Evolutionary conservation across 306 rosid species (phyloP).

Genomic region (Vigna unguiculata): DNA sequence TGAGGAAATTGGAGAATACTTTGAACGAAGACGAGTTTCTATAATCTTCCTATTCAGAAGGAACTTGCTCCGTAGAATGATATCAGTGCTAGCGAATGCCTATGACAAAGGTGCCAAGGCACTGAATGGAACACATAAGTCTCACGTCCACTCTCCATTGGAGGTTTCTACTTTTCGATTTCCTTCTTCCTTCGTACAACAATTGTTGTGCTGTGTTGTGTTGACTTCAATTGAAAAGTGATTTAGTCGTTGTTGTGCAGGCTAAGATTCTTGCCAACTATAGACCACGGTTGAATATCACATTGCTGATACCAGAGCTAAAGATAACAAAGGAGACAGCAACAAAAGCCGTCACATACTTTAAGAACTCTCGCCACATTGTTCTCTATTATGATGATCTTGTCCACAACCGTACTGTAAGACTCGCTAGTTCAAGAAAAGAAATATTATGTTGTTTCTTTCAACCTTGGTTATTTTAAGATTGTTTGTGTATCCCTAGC

Average conservation of each 20-base stretch:
- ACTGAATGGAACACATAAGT: conserved; percentile 74
- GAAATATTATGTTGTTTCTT: neutral
- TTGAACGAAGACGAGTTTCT: conserved; percentile 58
- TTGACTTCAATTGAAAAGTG: conserved; percentile 14
- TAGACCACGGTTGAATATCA: conserved; percentile 57
- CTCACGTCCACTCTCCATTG: conserved; percentile 63
- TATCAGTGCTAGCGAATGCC: conserved; percentile 67
- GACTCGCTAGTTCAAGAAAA: neutral
- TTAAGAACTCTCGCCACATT: conserved; percentile 62
- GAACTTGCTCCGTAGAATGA: conserved; percentile 72
- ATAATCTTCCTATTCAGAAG: conserved; percentile 66
- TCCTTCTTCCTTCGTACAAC: neutral
- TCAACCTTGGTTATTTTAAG: neutral
- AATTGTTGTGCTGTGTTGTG: too few species aligned
- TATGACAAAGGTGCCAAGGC: conserved; percentile 65
- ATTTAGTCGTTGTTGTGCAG: conserved; percentile 40
- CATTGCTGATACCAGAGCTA: conserved; percentile 54
- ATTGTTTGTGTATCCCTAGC: neutral
- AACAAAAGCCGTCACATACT: conserved; percentile 54
- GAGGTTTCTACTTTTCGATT: conserved; percentile 50
- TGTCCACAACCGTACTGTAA: conserved; percentile 64
- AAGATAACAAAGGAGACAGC: conserved; percentile 51
- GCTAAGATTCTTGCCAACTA: conserved; percentile 67
- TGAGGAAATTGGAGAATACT: conserved; percentile 61
- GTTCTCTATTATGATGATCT: conserved; percentile 75